A percentile compares a stretch with the other conserved stretches of the same genome.
Conservation (phyloP, 805 yeast genomes). For the Candida dendrica region DNA sequence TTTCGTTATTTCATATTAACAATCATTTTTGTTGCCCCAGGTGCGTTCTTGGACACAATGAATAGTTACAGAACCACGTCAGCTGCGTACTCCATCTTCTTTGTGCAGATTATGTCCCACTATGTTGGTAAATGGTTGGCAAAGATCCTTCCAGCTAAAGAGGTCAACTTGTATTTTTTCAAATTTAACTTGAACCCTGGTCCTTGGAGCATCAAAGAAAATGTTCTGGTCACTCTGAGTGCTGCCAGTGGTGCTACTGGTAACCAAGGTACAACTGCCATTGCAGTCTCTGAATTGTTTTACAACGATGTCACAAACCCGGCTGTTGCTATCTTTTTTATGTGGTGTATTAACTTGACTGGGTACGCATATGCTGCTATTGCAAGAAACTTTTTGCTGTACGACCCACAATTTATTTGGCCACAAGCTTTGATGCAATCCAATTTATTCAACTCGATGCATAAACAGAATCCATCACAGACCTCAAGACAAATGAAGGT, state of each 20-base stretch:
- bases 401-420: conserved; percentile 45
- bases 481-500: conserved; percentile 28
- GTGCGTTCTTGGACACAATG: conserved; percentile 25
- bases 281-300: conserved; percentile 30
- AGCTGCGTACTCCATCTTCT: conserved; percentile 44
- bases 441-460: conserved; percentile 28
- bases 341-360: conserved; percentile 45
- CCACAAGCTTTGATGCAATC: conserved; percentile 48
- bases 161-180: conserved; percentile 12
- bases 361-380: conserved; percentile 49
- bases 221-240: conserved; percentile 33
- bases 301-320: conserved; percentile 32
- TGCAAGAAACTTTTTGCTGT: conserved; percentile 36
- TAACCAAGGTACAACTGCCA: conserved; percentile 39
- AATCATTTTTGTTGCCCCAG: conserved; percentile 13
- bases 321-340: conserved; percentile 31
- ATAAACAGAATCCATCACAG: conserved; percentile 6
- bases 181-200: conserved; percentile 40
- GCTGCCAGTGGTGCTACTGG: conserved; percentile 48
- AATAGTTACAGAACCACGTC: conserved; percentile 16
- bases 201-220: conserved; percentile 49
- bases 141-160: conserved; percentile 28
- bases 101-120: conserved; percentile 43
- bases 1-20: conserved; percentile 21
- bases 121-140: conserved; percentile 43